These are phyloP conservation scores for Phytophthora ramorum DNA, from an alignment of 352 stramenopile species.

Conservation along the genomic window DNA sequence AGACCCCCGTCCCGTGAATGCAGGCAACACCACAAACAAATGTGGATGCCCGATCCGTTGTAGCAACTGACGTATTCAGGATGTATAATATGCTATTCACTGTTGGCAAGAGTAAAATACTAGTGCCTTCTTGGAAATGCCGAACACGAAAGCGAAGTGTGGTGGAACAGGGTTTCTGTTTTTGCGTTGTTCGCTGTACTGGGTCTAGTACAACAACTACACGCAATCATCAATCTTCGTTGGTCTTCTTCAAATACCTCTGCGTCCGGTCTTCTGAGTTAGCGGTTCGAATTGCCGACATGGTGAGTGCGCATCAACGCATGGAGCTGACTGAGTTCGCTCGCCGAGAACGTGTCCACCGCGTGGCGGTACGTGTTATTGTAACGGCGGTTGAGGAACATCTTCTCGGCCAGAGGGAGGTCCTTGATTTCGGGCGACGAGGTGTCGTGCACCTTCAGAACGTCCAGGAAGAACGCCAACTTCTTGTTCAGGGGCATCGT, in stretches of 20 bases:
- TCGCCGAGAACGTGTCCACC: constrained; percentile 15
- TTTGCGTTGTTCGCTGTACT: neutral
- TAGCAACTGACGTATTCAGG: too few relatives aligned
- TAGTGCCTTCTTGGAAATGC: too few relatives aligned
- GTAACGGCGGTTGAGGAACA: constrained; percentile 48
- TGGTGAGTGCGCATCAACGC: constrained; percentile 27
- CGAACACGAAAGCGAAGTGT: neutral
- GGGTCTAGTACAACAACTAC: neutral
- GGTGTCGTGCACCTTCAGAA: constrained; percentile 36
- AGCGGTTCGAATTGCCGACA: constrained; percentile 19
- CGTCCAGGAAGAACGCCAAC: constrained; percentile 30
- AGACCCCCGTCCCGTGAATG: too few relatives aligned
- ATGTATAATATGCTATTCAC: too few relatives aligned
- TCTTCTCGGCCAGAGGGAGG: constrained; percentile 32
- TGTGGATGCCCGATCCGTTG: too few relatives aligned
- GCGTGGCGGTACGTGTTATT: constrained; percentile 45
- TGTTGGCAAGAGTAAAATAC: too few relatives aligned
- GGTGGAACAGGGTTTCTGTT: neutral
- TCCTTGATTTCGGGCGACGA: constrained; percentile 25
- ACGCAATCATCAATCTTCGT: neutral
- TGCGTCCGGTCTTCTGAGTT: neutral
- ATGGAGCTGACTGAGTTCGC: constrained; percentile 32
- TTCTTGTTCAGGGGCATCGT: constrained; percentile 31
- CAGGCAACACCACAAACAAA: too few relatives aligned
- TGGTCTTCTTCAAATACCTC: neutral